Evolutionary conservation across 768 basidiomycete species (phyloP).

Genomic region (Ramaria sp.): DNA sequence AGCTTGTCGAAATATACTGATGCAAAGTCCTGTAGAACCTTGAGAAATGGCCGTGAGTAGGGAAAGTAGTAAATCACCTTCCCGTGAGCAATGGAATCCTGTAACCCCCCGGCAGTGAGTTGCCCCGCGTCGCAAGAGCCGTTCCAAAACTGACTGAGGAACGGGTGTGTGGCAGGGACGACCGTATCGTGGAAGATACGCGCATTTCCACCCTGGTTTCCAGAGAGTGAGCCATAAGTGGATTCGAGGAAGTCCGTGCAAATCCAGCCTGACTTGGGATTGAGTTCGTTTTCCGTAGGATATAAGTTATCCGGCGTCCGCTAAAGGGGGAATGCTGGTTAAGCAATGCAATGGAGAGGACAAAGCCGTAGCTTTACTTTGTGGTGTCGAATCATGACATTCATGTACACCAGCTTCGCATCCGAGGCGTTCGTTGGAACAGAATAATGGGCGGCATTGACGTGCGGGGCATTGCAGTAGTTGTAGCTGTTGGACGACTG

Average conservation of each 20-base stretch:
- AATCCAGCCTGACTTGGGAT: slow-evolving; percentile 28
- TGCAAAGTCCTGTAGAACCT: slow-evolving; percentile 32
- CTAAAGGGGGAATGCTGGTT: slow-evolving; percentile 15
- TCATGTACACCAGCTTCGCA: slow-evolving; percentile 29
- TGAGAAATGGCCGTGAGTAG: not conserved
- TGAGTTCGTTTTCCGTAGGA: slow-evolving; percentile 30
- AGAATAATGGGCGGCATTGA: slow-evolving; percentile 28
- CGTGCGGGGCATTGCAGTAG: slow-evolving; percentile 41
- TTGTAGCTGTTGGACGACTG: slow-evolving; percentile 23
- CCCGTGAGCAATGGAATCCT: slow-evolving; percentile 33
- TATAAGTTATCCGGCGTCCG: slow-evolving; percentile 40
- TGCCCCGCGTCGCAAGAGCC: slow-evolving; percentile 39
- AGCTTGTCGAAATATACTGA: slow-evolving; percentile 28
- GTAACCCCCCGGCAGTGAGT: slow-evolving; percentile 32
- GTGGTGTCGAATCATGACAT: slow-evolving; percentile 35
- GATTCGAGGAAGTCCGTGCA: slow-evolving; percentile 28
- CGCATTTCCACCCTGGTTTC: slow-evolving; percentile 14
- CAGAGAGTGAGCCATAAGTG: slow-evolving; percentile 24
- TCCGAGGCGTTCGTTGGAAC: slow-evolving; percentile 17
- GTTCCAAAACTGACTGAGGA: slow-evolving; percentile 32
- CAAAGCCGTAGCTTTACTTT: slow-evolving; percentile 23
- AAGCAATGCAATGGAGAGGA: not conserved
- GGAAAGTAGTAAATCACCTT: slow-evolving; percentile 17
- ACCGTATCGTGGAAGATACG: slow-evolving; percentile 29
- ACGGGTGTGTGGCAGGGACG: slow-evolving; percentile 33